phyloP scores from a whole-genome alignment of 208 protist genomes.

The Trypanosoma congolense region DNA sequence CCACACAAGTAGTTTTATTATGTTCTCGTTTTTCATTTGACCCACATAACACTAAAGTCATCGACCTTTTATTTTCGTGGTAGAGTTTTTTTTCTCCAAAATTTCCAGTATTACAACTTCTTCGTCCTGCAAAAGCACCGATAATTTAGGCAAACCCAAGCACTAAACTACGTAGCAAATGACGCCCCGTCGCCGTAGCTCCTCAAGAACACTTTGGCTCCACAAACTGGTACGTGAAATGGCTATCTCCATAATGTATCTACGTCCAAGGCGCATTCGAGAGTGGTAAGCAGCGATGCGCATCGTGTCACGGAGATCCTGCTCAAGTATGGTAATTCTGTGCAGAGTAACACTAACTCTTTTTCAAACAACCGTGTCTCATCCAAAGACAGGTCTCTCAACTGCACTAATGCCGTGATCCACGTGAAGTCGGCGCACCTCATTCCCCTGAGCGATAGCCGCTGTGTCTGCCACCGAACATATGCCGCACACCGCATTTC shows the following conservation, averaged over 20 bases:
- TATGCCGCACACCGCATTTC: constrained; percentile 1
- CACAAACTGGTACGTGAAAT: constrained; percentile 14
- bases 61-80: too few relatives aligned
- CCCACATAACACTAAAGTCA: too few relatives aligned
- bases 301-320: constrained; percentile 34
- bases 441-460: constrained; percentile 6
- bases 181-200: constrained; percentile 1
- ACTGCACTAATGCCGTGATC: constrained; percentile 24
- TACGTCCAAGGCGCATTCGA: constrained; percentile 31
- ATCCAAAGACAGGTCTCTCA: constrained; percentile 35
- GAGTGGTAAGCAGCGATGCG: constrained; percentile 23
- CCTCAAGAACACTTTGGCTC: constrained; percentile 7
- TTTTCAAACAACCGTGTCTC: constrained; percentile 35
- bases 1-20: too few relatives aligned
- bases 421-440: constrained; percentile 18
- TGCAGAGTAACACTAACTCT: constrained; percentile 23
- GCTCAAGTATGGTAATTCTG: constrained; percentile 18
- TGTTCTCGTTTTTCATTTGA: too few relatives aligned
- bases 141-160: too few relatives aligned
- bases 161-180: constrained; percentile 1
- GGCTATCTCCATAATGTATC: constrained; percentile 7
- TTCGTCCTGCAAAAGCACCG: too few relatives aligned
- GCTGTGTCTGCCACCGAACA: constrained; percentile 21
- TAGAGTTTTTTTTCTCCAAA: too few relatives aligned
- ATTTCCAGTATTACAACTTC: too few relatives aligned